Conservation (phyloP, 257 asterid species). For the Pogostemon cablin region DNA sequence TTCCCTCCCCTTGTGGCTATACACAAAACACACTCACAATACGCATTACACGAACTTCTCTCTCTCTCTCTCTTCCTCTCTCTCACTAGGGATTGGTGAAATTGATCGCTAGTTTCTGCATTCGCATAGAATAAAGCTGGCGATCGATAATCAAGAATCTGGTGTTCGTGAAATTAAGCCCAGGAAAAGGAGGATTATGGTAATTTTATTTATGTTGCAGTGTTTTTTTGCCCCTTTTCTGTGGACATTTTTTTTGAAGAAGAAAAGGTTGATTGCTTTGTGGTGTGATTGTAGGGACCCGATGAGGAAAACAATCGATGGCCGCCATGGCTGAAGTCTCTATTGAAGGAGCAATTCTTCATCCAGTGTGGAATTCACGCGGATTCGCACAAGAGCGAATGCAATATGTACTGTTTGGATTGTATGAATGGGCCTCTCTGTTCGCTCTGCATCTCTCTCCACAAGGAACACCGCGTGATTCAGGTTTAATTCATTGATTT, state of each 20-base stretch:
- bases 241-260: background rate
- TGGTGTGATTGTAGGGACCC: slow-evolving; percentile 46
- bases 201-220: slow-evolving; percentile 10
- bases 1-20: slow-evolving; percentile 26
- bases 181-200: slow-evolving; percentile 76
- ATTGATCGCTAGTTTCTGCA: background rate
- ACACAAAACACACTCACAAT: slow-evolving; percentile 14
- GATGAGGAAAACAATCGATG: slow-evolving; percentile 69
- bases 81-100: background rate
- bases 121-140: slow-evolving; percentile 50
- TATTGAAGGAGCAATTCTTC: slow-evolving; percentile 54
- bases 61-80: background rate
- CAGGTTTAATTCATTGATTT: slow-evolving; percentile 40
- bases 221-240: background rate
- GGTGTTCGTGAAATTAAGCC: slow-evolving; percentile 67
- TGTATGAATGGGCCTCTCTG: slow-evolving; percentile 63
- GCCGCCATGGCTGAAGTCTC: slow-evolving; percentile 67
- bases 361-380: slow-evolving; percentile 54
- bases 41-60: slow-evolving; percentile 1
- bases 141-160: slow-evolving; percentile 72
- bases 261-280: background rate
- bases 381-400: slow-evolving; percentile 64
- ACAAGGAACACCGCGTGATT: slow-evolving; percentile 65
- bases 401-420: slow-evolving; percentile 69
- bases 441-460: slow-evolving; percentile 51